A percentile compares a stretch with the other conserved stretches of the same genome.
phyloP scores from a whole-genome alignment of 140 eudicot species.

The Senecio squalidus region DNA sequence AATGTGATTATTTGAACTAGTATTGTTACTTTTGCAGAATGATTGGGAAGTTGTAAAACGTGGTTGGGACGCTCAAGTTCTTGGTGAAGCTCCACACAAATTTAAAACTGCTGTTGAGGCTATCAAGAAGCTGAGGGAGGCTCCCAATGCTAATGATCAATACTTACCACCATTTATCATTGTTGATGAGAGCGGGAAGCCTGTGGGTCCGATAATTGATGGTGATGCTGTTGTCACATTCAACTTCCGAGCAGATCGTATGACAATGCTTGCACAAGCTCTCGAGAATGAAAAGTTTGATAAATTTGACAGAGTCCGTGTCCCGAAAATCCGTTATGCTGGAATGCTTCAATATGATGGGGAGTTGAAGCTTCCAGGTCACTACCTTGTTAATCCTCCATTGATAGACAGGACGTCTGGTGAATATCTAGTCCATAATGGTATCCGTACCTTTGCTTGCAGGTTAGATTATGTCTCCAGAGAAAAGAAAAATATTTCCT shows the following conservation, averaged over 20 bases:
- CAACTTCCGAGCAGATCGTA: conserved; percentile 86
- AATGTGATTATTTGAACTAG: neutral
- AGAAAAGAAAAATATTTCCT: no score
- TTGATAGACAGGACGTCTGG: conserved; percentile 92
- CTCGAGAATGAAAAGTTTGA: conserved; percentile 74
- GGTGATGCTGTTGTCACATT: conserved; percentile 91
- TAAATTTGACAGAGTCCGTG: conserved; percentile 69
- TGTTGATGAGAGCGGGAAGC: conserved; percentile 67
- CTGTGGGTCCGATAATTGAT: conserved; percentile 76
- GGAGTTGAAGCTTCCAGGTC: conserved; percentile 77
- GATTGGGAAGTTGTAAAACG: conserved; percentile 88
- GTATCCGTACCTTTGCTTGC: conserved; percentile 78
- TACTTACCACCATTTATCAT: conserved; percentile 77
- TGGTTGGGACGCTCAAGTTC: conserved; percentile 95
- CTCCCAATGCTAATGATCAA: conserved; percentile 59
- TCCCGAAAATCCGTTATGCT: conserved; percentile 78
- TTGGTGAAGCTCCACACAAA: conserved; percentile 86
- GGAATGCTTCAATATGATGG: conserved; percentile 97
- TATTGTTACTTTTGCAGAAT: conserved; percentile 38
- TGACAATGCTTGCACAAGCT: conserved; percentile 88
- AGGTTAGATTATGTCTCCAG: conserved; percentile 49
- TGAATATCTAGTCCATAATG: conserved; percentile 67
- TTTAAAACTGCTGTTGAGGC: conserved; percentile 64
- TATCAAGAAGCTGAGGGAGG: conserved; percentile 58
- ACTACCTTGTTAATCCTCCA: conserved; percentile 83